Evolutionary conservation across 1,139 yeast genomes (phyloP).

Genomic region (Sugiyamaella sp.): DNA sequence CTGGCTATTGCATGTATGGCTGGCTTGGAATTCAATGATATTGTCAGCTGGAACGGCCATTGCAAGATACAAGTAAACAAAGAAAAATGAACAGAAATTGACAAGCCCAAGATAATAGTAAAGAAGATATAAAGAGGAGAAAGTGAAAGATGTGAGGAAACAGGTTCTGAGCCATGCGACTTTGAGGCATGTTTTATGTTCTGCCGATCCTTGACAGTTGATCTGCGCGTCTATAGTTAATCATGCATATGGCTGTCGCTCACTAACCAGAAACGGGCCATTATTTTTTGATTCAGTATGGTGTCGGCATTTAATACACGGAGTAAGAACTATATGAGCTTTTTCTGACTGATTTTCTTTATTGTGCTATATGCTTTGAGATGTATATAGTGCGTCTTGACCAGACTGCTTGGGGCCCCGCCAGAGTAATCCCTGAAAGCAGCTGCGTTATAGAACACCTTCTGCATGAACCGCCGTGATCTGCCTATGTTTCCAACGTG

Average conservation of each 20-base stretch:
- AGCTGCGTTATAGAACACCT: no score
- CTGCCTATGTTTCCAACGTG: no score
- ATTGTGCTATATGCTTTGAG: no score
- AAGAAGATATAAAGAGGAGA: neutral
- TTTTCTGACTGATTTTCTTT: no score
- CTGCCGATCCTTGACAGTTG: neutral
- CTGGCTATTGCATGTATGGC: conserved; percentile 14
- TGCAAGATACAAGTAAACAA: no score
- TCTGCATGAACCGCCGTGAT: no score
- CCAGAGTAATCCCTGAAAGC: no score
- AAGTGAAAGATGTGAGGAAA: neutral
- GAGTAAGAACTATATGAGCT: no score
- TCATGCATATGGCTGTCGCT: neutral
- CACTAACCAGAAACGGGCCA: neutral
- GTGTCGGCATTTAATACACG: no score
- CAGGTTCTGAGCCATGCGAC: neutral
- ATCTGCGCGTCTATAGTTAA: neutral
- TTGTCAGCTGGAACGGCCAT: conserved; percentile 1
- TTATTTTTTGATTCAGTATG: no score
- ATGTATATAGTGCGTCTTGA: no score
- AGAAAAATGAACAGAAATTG: neutral
- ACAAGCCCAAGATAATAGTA: neutral
- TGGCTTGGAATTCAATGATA: neutral
- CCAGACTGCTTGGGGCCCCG: no score
- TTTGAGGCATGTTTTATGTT: neutral